phyloP scores from a whole-genome alignment of 1,284 basidiomycete genomes.

The Puccinia sorghi region DNA sequence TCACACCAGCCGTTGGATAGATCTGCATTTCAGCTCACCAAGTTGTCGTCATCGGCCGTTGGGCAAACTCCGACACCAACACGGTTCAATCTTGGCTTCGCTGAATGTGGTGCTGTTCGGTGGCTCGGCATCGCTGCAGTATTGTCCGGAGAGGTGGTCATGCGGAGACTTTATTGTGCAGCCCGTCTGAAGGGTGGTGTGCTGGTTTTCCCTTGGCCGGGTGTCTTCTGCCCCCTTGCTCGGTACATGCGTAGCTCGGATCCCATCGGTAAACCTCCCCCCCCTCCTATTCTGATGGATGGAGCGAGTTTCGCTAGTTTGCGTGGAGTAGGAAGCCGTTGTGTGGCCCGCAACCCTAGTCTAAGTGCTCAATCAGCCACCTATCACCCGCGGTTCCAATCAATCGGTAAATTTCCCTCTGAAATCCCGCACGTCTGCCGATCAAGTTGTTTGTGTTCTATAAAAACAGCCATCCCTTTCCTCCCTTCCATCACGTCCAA shows the following conservation, averaged over 20 bases:
- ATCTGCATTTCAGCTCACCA: background rate
- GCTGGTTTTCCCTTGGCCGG: background rate
- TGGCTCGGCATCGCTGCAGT: background rate
- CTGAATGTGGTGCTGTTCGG: background rate
- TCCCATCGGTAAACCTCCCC: constrained; percentile 1
- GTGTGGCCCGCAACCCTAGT: background rate
- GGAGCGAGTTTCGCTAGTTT: background rate
- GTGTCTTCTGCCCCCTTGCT: background rate
- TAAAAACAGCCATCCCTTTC: constrained; percentile 4
- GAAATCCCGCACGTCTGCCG: constrained; percentile 1
- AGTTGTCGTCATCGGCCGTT: constrained; percentile 4
- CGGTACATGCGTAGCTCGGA: background rate
- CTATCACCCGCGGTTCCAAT: constrained; percentile 15
- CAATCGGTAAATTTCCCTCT: background rate
- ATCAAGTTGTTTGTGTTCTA: background rate
- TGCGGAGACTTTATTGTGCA: background rate
- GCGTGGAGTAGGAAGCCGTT: background rate
- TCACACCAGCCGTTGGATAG: constrained; percentile 1
- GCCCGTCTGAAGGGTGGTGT: background rate
- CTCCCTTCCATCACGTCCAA: background rate
- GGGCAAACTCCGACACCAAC: background rate
- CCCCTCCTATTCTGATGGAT: background rate
- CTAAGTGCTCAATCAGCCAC: constrained; percentile 10
- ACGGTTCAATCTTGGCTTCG: background rate
- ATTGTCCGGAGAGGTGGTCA: background rate